phyloP scores from a whole-genome alignment of 176 grass and related monocot species.

The Metroxylon sagu region DNA sequence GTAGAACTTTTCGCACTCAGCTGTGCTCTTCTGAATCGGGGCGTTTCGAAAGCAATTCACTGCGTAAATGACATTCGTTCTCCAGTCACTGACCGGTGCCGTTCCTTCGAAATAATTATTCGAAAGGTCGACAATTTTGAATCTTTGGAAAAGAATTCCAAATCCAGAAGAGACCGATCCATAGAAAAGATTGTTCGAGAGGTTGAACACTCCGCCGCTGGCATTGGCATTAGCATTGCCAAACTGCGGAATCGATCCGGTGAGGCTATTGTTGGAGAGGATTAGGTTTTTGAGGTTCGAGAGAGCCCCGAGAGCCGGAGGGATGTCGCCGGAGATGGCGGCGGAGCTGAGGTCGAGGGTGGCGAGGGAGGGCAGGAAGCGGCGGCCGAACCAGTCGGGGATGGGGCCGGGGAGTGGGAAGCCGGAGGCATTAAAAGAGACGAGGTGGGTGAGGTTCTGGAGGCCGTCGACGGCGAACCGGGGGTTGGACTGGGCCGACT shows the following conservation, averaged over 20 bases:
- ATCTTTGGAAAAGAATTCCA: constrained; percentile 30
- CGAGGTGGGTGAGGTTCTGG: constrained; percentile 36
- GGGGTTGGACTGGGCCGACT: constrained; percentile 13
- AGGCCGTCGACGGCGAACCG: constrained; percentile 53
- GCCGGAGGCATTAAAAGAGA: constrained; percentile 57
- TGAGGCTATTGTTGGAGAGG: constrained; percentile 48
- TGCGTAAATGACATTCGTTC: constrained; percentile 5
- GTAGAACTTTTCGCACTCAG: constrained; percentile 61
- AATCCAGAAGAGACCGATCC: constrained; percentile 33
- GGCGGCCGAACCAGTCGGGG: constrained; percentile 58
- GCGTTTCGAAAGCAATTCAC: constrained; percentile 53
- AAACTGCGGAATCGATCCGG: constrained; percentile 6
- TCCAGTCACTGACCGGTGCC: not conserved
- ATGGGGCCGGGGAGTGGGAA: constrained; percentile 67
- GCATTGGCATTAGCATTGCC: not conserved
- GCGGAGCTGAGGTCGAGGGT: constrained; percentile 46
- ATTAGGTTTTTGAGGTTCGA: constrained; percentile 41
- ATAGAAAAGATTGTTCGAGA: constrained; percentile 61
- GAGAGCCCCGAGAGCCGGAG: constrained; percentile 34
- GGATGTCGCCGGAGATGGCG: constrained; percentile 27
- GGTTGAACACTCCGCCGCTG: constrained; percentile 32
- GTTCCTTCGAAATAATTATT: constrained; percentile 60
- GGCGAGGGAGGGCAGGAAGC: constrained; percentile 35
- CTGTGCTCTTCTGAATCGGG: constrained; percentile 37
- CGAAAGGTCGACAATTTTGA: constrained; percentile 47